Evolutionary conservation across 345 rosid genomes (phyloP).

Genomic region (Mercurialis annua): DNA sequence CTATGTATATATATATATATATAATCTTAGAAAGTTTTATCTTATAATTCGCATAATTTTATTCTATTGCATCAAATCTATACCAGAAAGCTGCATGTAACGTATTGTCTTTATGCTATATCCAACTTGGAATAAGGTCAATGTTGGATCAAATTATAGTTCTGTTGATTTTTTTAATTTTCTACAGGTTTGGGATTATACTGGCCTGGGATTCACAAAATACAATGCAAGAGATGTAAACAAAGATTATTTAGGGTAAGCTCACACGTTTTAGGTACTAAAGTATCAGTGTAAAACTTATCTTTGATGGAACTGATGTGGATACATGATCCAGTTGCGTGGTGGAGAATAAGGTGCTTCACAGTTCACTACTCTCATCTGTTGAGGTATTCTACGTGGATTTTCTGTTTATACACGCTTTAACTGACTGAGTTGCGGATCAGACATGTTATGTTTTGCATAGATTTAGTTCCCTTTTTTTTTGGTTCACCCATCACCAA

Average conservation of each 20-base stretch:
- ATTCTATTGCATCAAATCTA: not conserved
- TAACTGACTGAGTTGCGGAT: conserved; percentile 1
- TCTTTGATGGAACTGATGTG: conserved; percentile 17
- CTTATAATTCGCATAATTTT: not conserved
- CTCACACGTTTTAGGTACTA: conserved; percentile 1
- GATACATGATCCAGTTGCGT: conserved; percentile 62
- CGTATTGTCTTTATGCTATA: not conserved
- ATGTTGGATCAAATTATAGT: not conserved
- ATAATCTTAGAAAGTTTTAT: not conserved
- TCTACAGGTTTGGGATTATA: conserved; percentile 90
- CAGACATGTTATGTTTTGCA: not conserved
- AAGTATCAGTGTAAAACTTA: conserved; percentile 1
- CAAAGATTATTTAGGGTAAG: conserved; percentile 79
- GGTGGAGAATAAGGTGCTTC: conserved; percentile 95
- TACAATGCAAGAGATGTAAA: conserved; percentile 74
- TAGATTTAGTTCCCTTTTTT: not conserved
- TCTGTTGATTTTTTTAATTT: conserved; percentile 11
- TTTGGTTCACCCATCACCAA: not conserved
- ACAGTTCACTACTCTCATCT: conserved; percentile 62
- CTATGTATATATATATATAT: not conserved
- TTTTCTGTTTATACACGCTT: not conserved
- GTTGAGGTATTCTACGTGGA: conserved; percentile 49
- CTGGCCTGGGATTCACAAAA: conserved; percentile 83
- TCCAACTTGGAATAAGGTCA: conserved; percentile 7
- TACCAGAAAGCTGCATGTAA: not conserved